phyloP scores from a whole-genome alignment of 176 grass and related monocot species.

The Eragrostis nindensis region DNA sequence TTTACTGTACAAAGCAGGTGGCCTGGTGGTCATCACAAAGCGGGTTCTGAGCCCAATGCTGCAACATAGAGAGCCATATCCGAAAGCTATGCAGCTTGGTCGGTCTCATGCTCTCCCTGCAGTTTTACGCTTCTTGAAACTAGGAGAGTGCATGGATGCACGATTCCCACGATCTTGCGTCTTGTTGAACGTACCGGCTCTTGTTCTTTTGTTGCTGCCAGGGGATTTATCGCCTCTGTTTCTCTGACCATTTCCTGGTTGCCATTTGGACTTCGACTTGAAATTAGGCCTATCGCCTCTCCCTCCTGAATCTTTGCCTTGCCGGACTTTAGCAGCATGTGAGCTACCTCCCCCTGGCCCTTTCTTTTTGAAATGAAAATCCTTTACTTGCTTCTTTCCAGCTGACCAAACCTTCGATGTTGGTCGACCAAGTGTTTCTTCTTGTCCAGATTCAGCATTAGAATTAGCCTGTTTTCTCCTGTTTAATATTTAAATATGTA shows the following conservation, averaged over 20 bases:
- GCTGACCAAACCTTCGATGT: background rate
- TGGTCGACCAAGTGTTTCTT: background rate
- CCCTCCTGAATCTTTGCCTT: background rate
- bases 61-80: background rate
- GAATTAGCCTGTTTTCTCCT: constrained; percentile 49
- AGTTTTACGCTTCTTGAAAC: constrained; percentile 48
- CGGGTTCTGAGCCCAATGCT: background rate
- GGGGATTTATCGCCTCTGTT: constrained; percentile 25
- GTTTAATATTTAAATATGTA: background rate
- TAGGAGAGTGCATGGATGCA: background rate
- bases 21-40: background rate
- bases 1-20: background rate
- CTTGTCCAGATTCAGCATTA: constrained; percentile 20
- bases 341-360: background rate
- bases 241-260: constrained; percentile 19
- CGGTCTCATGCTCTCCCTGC: background rate
- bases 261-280: constrained; percentile 18
- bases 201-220: background rate
- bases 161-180: background rate
- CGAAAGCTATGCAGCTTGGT: background rate
- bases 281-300: constrained; percentile 20
- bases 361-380: constrained; percentile 34
- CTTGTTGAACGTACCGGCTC: constrained; percentile 6
- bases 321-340: background rate
- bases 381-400: constrained; percentile 48